phyloP scores from a whole-genome alignment of 75 land plant species.

The Adiantum capillusveneris region DNA sequence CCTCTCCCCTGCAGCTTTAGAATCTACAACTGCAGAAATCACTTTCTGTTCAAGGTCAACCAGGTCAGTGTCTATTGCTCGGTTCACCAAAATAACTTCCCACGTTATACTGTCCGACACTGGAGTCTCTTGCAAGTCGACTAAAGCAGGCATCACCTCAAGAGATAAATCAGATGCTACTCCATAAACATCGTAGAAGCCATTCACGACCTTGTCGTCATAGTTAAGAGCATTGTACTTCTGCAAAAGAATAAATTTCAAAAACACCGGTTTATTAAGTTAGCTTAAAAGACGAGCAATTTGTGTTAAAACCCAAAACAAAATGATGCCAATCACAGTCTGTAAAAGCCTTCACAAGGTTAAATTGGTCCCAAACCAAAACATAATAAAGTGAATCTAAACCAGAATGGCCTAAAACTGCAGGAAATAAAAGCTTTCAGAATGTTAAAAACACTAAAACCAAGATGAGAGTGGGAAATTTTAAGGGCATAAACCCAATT shows the following conservation, averaged over 20 bases:
- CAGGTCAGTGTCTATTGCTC: slow-evolving; percentile 57
- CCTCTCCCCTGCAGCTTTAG: slow-evolving; percentile 20
- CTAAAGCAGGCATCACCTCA: slow-evolving; percentile 82
- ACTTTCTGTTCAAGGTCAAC: slow-evolving; percentile 61
- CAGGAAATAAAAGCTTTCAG: too few relatives aligned
- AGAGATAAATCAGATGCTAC: slow-evolving; percentile 46
- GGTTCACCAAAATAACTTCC: slow-evolving; percentile 85
- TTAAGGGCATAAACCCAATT: too few relatives aligned
- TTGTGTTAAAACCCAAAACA: too few relatives aligned
- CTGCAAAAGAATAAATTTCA: slow-evolving; percentile 44
- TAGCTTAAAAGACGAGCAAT: too few relatives aligned
- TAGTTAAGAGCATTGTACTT: slow-evolving; percentile 74
- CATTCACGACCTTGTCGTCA: slow-evolving; percentile 89
- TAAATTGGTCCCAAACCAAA: too few relatives aligned
- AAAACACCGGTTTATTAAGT: too few relatives aligned
- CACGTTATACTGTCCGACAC: slow-evolving; percentile 55
- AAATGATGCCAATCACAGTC: too few relatives aligned
- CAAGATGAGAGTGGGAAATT: too few relatives aligned
- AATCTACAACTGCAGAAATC: slow-evolving; percentile 41
- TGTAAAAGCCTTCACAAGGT: too few relatives aligned
- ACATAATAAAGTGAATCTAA: too few relatives aligned
- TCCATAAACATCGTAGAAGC: slow-evolving; percentile 93
- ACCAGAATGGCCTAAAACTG: too few relatives aligned
- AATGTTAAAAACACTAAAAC: too few relatives aligned
- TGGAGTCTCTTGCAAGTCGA: slow-evolving; percentile 62